These are phyloP conservation scores for Penicillium waksmanii DNA, from an alignment of 495 filamentous ascomycete genomes.

Conservation along the genomic window DNA sequence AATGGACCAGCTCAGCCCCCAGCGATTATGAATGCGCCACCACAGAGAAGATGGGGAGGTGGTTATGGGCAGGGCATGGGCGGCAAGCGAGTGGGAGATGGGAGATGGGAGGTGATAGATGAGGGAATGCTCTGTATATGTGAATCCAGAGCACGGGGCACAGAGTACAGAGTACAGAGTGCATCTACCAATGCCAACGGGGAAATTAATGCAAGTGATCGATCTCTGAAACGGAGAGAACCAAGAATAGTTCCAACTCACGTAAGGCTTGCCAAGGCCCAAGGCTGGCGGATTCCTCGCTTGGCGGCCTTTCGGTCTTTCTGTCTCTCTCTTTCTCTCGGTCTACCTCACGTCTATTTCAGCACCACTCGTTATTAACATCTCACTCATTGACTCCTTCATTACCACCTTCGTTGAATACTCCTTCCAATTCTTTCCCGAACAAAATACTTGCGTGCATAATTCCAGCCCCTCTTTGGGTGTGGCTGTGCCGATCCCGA, in stretches of 20 bases:
- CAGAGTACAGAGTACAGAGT: neutral
- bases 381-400: neutral
- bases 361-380: neutral
- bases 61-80: neutral
- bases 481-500: slow-evolving; percentile 9
- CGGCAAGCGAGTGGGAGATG: neutral
- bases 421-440: neutral
- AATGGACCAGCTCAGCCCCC: slow-evolving; percentile 4
- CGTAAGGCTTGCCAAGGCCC: slow-evolving; percentile 7
- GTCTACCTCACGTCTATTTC: neutral
- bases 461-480: neutral
- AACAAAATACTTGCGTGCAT: neutral
- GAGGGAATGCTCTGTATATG: neutral
- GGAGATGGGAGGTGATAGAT: neutral
- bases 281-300: slow-evolving; percentile 5
- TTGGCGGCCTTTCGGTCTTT: neutral
- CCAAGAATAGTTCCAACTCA: neutral
- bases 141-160: neutral
- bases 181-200: neutral
- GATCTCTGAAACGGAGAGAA: neutral
- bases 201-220: neutral
- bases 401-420: neutral
- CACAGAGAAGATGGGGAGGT: neutral
- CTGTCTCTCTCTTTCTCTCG: neutral
- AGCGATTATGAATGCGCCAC: neutral